These are phyloP conservation scores for Diversispora epigaea DNA, from an alignment of 192 early-diverging fungal species.

Conservation along the genomic window DNA sequence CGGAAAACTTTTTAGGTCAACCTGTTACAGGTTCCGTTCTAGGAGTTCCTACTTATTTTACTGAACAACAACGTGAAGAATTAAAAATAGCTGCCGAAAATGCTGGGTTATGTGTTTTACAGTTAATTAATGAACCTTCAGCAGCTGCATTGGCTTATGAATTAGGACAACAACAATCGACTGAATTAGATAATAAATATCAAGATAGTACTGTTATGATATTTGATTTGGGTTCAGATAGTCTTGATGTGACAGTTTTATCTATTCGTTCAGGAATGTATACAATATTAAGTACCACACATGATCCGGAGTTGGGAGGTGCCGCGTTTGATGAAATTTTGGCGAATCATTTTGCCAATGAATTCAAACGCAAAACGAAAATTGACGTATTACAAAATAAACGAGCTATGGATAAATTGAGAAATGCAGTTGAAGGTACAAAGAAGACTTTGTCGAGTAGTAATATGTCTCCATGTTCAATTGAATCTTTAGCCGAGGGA, in stretches of 20 bases:
- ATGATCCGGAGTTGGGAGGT: slow-evolving; percentile 81
- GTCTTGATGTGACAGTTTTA: slow-evolving; percentile 80
- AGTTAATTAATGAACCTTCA: slow-evolving; percentile 85
- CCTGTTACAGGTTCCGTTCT: slow-evolving; percentile 80
- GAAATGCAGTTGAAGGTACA: slow-evolving; percentile 82
- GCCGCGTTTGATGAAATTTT: slow-evolving; percentile 83
- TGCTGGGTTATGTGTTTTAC: slow-evolving; percentile 78
- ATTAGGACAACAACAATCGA: slow-evolving; percentile 49
- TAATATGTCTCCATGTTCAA: slow-evolving; percentile 83
- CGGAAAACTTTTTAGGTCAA: slow-evolving; percentile 82
- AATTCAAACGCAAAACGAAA: slow-evolving; percentile 87
- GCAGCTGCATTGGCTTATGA: slow-evolving; percentile 89
- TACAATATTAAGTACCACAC: slow-evolving; percentile 73
- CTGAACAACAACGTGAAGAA: slow-evolving; percentile 66
- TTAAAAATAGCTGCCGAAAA: slow-evolving; percentile 64
- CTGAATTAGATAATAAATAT: slow-evolving; percentile 37
- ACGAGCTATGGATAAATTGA: slow-evolving; percentile 79
- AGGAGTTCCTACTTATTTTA: slow-evolving; percentile 85
- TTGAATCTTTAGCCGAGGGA: slow-evolving; percentile 90
- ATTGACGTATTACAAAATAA: slow-evolving; percentile 75
- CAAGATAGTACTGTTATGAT: slow-evolving; percentile 80
- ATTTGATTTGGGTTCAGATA: slow-evolving; percentile 85
- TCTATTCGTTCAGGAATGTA: slow-evolving; percentile 80
- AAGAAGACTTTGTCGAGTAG: slow-evolving; percentile 85
- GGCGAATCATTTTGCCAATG: slow-evolving; percentile 73